Percentiles rank a stretch among this genome's conserved stretches.
Evolutionary conservation across 352 stramenopile species (phyloP).

Genomic region (Peronospora belbahrii): DNA sequence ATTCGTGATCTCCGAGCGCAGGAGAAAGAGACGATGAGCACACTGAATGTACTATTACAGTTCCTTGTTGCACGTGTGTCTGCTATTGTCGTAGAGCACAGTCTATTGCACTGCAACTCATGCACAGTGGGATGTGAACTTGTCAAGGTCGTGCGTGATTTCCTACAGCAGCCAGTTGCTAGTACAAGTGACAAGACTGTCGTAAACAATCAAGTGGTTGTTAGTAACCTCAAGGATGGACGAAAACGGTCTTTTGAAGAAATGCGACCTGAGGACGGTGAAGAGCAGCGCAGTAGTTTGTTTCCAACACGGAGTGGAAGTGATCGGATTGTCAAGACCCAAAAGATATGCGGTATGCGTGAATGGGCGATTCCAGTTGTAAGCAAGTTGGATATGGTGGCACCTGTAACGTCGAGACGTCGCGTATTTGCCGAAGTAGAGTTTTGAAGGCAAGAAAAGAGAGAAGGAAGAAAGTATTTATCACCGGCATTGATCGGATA

Average conservation of each 20-base stretch:
- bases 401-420: slow-evolving; percentile 38
- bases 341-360: slow-evolving; percentile 46
- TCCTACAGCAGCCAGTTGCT: slow-evolving; percentile 49
- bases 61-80: slow-evolving; percentile 60
- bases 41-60: slow-evolving; percentile 66
- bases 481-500: slow-evolving; percentile 24
- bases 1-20: slow-evolving; percentile 49
- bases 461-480: slow-evolving; percentile 16
- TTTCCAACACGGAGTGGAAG: slow-evolving; percentile 27
- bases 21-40: slow-evolving; percentile 67
- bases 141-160: slow-evolving; percentile 53
- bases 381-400: slow-evolving; percentile 30
- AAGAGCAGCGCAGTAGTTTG: slow-evolving; percentile 18
- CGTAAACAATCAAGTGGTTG: slow-evolving; percentile 4
- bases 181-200: slow-evolving; percentile 7
- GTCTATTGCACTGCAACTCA: slow-evolving; percentile 44
- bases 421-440: slow-evolving; percentile 77
- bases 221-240: slow-evolving; percentile 16
- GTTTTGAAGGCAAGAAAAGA: slow-evolving; percentile 29
- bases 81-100: slow-evolving; percentile 46
- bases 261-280: slow-evolving; percentile 36
- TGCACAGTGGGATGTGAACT: slow-evolving; percentile 46
- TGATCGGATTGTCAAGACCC: slow-evolving; percentile 41
- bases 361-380: slow-evolving; percentile 41
- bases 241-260: slow-evolving; percentile 56